Percentiles rank a stretch among this genome's conserved stretches.
Evolutionary conservation across 208 protist species (phyloP).

Genomic region (Borovskyia barvae): DNA sequence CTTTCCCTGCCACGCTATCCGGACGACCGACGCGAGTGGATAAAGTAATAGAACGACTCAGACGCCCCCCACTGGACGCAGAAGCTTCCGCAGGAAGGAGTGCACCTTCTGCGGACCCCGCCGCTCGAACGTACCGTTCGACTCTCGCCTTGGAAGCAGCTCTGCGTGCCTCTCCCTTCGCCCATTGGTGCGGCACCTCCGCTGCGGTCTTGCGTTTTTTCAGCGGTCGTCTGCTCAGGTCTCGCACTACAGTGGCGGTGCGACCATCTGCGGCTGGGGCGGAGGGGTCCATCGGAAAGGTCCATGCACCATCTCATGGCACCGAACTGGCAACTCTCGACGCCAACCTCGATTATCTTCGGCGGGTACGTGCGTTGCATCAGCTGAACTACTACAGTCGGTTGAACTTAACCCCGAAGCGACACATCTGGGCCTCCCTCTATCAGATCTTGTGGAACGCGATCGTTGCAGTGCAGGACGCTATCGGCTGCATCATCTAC

Average conservation of each 20-base stretch:
- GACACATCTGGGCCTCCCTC: conserved; percentile 55
- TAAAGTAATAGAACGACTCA: conserved; percentile 24
- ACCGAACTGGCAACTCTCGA: conserved; percentile 34
- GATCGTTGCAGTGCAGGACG: conserved; percentile 52
- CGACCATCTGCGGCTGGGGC: conserved; percentile 1
- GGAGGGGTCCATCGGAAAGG: no score
- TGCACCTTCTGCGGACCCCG: no score
- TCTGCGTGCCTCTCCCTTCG: not conserved
- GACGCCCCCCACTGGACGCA: not conserved
- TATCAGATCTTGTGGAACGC: conserved; percentile 72
- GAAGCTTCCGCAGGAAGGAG: conserved; percentile 2
- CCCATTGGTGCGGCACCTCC: not conserved
- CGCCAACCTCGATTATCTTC: conserved; percentile 67
- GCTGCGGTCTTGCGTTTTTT: conserved; percentile 6
- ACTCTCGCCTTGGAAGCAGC: conserved; percentile 3
- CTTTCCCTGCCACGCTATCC: conserved; percentile 28
- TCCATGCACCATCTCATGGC: no score
- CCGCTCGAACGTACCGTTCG: no score
- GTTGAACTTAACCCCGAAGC: conserved; percentile 74
- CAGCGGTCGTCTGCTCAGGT: conserved; percentile 4
- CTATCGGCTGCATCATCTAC: conserved; percentile 52
- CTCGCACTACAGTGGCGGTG: conserved; percentile 1
- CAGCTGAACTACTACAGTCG: conserved; percentile 80
- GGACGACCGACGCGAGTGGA: conserved; percentile 44
- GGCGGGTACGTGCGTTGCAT: conserved; percentile 47